Evolutionary conservation across 2,329 filamentous ascomycete genomes (phyloP), one percentile per base, ranked within the genome.

Genomic region (Beauveria australis): DNA sequence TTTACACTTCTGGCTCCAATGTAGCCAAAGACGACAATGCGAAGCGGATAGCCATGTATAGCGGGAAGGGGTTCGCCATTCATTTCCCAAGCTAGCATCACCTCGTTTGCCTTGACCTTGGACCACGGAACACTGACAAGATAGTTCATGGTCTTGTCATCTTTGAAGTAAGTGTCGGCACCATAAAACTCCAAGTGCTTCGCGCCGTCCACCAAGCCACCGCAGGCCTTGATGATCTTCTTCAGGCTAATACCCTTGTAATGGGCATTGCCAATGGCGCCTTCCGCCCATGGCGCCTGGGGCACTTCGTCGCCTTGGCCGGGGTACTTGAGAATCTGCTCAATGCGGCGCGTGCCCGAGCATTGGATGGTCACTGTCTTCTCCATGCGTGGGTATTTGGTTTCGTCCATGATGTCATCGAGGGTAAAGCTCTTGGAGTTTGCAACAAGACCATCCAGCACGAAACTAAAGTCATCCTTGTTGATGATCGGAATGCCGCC

Each of bases 161-260:
- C 82, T 70, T 90, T 90, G 76, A 90, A 87, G 67, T 91, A 90
- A 0, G 86, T 88, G 61, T 91, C 88, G 1, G 84, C 86, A 0
- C 88, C 88, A 61, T 83, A 85, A 53, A 91, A 80, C 65, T 90
- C 87, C 14, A 90, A 70, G 64, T 91, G 85, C 61, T 83, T 81
- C 0, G 77, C 84, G 1, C 76, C 74, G 12, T 74, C 74, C 1
- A 69, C 64, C 2, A 89, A 72, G 0, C 87, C 87, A 2, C 87
- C 88, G 62, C 87, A 90, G 62, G 83, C 74, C 64, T 89, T 89
- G 70, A 91, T 85, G 1, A 90, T 76, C 65, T 86, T 88, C 68
- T 89, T 89, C 16, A 89, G 74, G 30, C 79, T 83, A 8, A 89
- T 79, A 2, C 87, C 87, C 0, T 79, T 81, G 69, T 83, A 89